phyloP scores from a whole-genome alignment of 306 rosid species.

The Oemleria cerasiformis region DNA sequence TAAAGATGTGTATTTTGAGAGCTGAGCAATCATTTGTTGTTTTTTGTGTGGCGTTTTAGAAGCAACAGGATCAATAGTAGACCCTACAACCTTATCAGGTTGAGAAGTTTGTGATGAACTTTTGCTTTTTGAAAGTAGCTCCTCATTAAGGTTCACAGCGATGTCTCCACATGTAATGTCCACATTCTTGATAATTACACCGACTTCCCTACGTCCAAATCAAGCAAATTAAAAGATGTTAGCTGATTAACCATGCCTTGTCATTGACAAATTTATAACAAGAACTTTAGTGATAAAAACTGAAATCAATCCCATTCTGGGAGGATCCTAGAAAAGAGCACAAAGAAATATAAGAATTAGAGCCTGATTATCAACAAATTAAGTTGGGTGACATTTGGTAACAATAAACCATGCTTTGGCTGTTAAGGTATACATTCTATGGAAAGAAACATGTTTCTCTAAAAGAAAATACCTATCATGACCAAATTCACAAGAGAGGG shows the following conservation, averaged over 20 bases:
- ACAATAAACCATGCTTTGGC: background rate
- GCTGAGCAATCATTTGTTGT: conserved; percentile 47
- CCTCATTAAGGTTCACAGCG: conserved; percentile 71
- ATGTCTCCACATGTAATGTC: conserved; percentile 75
- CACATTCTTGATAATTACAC: conserved; percentile 69
- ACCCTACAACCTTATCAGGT: conserved; percentile 40
- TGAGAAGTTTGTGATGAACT: conserved; percentile 46
- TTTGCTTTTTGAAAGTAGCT: conserved; percentile 59
- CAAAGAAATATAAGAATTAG: background rate
- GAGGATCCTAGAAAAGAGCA: background rate
- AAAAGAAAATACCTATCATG: conserved; percentile 70
- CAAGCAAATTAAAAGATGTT: conserved; percentile 27
- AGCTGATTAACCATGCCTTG: conserved; percentile 16
- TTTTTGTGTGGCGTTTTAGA: conserved; percentile 46
- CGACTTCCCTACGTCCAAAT: conserved; percentile 86
- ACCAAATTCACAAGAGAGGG: conserved; percentile 82
- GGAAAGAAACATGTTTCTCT: background rate
- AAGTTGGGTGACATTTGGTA: background rate
- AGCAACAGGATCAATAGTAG: conserved; percentile 44
- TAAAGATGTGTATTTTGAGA: conserved; percentile 69
- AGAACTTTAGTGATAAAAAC: background rate
- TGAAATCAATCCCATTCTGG: background rate
- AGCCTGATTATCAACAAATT: background rate
- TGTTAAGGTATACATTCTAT: conserved; percentile 3
- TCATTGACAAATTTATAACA: background rate